Evolutionary conservation across 106 monocot species (phyloP), one percentile per base, ranked within the genome.

Genomic region (Allium sativum): DNA sequence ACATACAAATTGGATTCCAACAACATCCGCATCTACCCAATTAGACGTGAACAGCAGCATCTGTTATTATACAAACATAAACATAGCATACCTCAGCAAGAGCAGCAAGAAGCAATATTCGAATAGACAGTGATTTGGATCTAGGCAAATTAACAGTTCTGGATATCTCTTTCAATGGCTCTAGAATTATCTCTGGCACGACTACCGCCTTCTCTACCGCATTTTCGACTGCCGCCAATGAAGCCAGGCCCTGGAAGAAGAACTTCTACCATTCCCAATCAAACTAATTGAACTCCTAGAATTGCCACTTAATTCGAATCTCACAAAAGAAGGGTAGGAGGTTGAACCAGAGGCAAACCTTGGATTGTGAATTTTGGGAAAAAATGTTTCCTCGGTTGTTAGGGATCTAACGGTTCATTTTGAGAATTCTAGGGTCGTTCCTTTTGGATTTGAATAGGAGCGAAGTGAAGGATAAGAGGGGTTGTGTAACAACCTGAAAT

Each of bases 51-150:
- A n/a, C 31, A 31, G 31, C 31, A 31, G 31, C 1, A 31, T 31
- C 31, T 31, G 31, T 2, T 31, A 31, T 31, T 31, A 31, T 3
- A 31, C 31, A 31, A 31, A 31, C 1, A 31, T 31, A 31, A 31
- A 31, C 31, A 31, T 31, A 31, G 31, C 31, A 31, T 31, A 98
- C 96, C 96, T 98, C 91, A 10, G 96, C 72, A 2, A 98, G 82
- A 1, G 96, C 91, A 12, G 96, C 87, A 18, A 98, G 91, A 20
- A 98, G 91, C 7, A 98, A 82, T 59, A 87, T 92, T 70, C 96
- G 68, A 61, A 91, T 98, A 31, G 96, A 98, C 7, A 98, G 78
- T 6, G 96, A 98, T 65, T 98, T 98, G 18, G 96, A 98, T 14
- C 91, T 87, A 12, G 96, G 91, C 18, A 96, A 80, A 21, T 82